Evolutionary conservation across 164 flowering plant genomes (phyloP).

Genomic region (Aristolochia contorta): DNA sequence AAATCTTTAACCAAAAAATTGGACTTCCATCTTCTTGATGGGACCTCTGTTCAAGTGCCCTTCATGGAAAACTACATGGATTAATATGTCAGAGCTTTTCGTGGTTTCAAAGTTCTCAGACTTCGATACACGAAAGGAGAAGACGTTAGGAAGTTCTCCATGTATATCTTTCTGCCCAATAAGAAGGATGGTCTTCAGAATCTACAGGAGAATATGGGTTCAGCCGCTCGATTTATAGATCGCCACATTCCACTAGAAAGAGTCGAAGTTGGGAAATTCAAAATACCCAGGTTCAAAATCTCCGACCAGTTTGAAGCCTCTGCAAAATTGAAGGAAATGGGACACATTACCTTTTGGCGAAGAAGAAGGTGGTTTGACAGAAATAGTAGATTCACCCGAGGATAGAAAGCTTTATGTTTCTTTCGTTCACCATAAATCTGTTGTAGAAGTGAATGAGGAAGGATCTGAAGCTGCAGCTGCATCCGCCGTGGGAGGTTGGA

Average conservation of each 20-base stretch:
- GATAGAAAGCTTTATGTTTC: constrained; percentile 22
- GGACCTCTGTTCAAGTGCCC: too few relatives aligned
- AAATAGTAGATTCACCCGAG: constrained; percentile 51
- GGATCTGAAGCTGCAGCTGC: too few relatives aligned
- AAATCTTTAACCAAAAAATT: constrained; percentile 34
- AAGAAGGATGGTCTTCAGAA: constrained; percentile 45
- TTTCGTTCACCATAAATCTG: too few relatives aligned
- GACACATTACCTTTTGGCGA: constrained; percentile 35
- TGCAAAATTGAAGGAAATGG: constrained; percentile 34
- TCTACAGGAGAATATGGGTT: constrained; percentile 39
- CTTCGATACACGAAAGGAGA: too few relatives aligned
- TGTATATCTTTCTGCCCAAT: constrained; percentile 68
- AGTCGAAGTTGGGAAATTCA: constrained; percentile 47
- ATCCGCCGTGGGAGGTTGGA: too few relatives aligned
- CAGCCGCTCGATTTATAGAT: constrained; percentile 41
- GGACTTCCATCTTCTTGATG: constrained; percentile 50
- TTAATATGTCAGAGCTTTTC: too few relatives aligned
- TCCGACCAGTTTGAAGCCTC: too few relatives aligned
- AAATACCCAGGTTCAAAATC: constrained; percentile 61
- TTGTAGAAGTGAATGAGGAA: too few relatives aligned
- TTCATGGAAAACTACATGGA: too few relatives aligned
- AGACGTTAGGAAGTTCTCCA: constrained; percentile 46
- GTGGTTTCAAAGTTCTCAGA: too few relatives aligned
- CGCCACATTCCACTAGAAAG: constrained; percentile 29
- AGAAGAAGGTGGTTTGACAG: constrained; percentile 40